Evolutionary conservation across 345 rosid species (phyloP).

Genomic region (Hibiscus trionum): DNA sequence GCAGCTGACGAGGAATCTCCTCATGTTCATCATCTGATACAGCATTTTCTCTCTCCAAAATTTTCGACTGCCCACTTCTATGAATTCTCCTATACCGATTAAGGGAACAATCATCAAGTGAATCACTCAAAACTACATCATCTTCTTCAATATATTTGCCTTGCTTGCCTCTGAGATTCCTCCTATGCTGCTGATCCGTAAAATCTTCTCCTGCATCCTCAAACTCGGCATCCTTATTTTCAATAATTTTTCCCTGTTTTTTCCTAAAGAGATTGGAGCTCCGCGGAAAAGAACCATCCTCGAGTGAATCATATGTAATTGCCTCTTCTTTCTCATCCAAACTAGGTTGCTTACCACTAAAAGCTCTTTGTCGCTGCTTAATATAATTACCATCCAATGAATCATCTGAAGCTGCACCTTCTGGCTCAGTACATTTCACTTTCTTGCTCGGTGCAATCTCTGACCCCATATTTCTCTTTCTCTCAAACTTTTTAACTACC

Average conservation of each 20-base stretch:
- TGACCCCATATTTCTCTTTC: conserved; percentile 53
- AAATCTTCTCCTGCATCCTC: conserved; percentile 32
- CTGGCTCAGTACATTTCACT: conserved; percentile 30
- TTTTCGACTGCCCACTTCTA: conserved; percentile 22
- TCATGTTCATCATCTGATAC: conserved; percentile 45
- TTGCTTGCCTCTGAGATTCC: conserved; percentile 25
- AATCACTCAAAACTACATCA: conserved; percentile 48
- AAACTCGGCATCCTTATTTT: conserved; percentile 28
- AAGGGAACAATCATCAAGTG: conserved; percentile 29
- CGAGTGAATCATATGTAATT: conserved; percentile 18
- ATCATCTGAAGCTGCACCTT: conserved; percentile 52
- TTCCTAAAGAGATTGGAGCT: conserved; percentile 37
- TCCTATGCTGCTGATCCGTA: conserved; percentile 19
- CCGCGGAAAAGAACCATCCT: conserved; percentile 30
- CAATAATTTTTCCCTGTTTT: conserved; percentile 28
- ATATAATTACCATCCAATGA: conserved; percentile 34
- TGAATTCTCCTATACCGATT: conserved; percentile 22
- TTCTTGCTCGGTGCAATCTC: conserved; percentile 40
- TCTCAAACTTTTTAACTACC: conserved; percentile 40
- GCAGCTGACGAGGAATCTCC: conserved; percentile 19
- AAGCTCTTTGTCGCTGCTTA: conserved; percentile 31
- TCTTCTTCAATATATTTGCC: conserved; percentile 33
- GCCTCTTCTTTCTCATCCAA: conserved; percentile 29
- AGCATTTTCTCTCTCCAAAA: conserved; percentile 34
- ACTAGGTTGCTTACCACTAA: conserved; percentile 32